Conservation (phyloP, 305 asterid genomes). For the Fraxinus sp. region DNA sequence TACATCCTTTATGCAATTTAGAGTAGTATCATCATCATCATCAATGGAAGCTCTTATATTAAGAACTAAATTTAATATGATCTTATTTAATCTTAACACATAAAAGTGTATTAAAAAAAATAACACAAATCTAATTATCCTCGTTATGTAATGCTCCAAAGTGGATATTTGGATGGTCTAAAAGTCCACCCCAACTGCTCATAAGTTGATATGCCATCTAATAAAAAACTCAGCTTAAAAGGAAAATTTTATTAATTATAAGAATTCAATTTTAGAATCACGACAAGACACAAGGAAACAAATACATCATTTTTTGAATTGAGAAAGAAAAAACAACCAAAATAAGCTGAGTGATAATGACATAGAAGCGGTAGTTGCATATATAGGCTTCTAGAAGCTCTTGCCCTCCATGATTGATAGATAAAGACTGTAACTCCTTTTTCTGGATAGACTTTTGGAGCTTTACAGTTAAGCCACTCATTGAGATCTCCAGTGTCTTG, state of each 20-base stretch:
- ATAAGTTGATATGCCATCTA: not conserved
- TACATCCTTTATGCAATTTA: not conserved
- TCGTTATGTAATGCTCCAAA: not conserved
- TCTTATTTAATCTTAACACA: not conserved
- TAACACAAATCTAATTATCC: not conserved
- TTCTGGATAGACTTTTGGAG: not conserved
- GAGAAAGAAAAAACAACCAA: slow-evolving; percentile 31
- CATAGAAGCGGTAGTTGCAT: slow-evolving; percentile 20
- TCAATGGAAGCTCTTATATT: not conserved
- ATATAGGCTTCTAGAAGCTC: slow-evolving; percentile 42
- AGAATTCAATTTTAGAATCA: not conserved
- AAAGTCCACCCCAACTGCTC: not conserved
- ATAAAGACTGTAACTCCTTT: too few relatives aligned
- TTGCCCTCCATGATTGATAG: not conserved
- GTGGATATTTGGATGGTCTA: not conserved
- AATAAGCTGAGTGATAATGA: slow-evolving; percentile 12
- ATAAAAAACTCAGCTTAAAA: not conserved
- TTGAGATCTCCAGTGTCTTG: slow-evolving; percentile 64
- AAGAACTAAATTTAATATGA: not conserved
- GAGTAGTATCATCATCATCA: not conserved
- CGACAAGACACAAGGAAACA: not conserved
- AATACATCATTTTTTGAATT: not conserved
- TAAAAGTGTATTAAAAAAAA: not conserved
- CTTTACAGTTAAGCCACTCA: slow-evolving; percentile 16
- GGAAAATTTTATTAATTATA: slow-evolving; percentile 10